A percentile compares a stretch with the other conserved stretches of the same genome.
Conservation (phyloP, 1,139 yeast genomes). For the Candida neerlandica region DNA sequence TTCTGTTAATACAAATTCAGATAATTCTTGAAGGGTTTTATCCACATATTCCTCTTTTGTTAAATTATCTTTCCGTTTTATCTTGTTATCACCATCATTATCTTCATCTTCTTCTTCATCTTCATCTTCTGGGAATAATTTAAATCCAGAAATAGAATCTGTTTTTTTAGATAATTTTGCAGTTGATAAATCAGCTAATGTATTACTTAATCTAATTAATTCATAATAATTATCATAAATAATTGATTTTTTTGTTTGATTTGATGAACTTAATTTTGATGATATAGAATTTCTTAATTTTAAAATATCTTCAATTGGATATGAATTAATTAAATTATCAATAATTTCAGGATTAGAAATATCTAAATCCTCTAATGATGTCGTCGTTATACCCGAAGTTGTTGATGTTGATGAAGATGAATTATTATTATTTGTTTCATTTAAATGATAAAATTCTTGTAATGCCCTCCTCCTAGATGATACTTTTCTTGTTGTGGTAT, state of each 20-base stretch:
- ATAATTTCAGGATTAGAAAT: constrained; percentile 27
- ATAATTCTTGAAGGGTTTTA: constrained; percentile 29
- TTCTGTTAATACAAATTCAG: constrained; percentile 27
- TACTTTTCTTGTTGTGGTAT: constrained; percentile 28
- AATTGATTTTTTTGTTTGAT: constrained; percentile 48
- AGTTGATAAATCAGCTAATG: constrained; percentile 32
- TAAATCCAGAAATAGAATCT: constrained; percentile 7
- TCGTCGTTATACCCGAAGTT: not conserved
- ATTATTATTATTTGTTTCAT: not conserved
- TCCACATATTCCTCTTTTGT: constrained; percentile 27
- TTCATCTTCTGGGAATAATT: constrained; percentile 10
- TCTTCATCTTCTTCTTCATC: constrained; percentile 1
- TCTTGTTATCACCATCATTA: no score
- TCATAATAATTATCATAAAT: constrained; percentile 51
- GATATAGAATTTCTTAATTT: constrained; percentile 37
- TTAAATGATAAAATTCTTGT: constrained; percentile 45
- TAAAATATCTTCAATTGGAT: constrained; percentile 39
- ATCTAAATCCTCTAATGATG: constrained; percentile 12
- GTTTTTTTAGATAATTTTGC: constrained; percentile 16
- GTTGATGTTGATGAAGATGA: not conserved
- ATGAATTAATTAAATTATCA: constrained; percentile 34
- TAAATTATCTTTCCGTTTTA: not conserved
- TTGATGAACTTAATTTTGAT: constrained; percentile 37
- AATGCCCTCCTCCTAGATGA: constrained; percentile 47
- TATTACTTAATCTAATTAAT: constrained; percentile 43